Evolutionary conservation across 257 asterid genomes (phyloP).

Genomic region (Penstemon davidsonii): DNA sequence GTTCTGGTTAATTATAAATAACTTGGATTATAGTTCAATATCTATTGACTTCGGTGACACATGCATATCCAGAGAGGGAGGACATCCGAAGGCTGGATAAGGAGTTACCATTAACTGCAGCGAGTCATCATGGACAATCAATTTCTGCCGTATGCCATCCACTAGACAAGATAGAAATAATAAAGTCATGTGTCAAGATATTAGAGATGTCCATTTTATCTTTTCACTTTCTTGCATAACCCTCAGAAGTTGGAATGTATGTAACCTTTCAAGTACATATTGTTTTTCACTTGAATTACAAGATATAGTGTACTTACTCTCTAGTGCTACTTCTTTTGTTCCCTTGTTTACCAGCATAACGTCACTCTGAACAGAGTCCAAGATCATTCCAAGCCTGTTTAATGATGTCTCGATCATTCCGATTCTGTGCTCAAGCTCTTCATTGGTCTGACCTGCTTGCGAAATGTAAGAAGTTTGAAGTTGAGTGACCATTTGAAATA

Average conservation of each 20-base stretch:
- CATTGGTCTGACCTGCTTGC: slow-evolving; percentile 64
- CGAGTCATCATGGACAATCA: slow-evolving; percentile 56
- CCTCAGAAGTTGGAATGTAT: slow-evolving; percentile 10
- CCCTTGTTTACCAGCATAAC: slow-evolving; percentile 85
- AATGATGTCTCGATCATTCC: slow-evolving; percentile 82
- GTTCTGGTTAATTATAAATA: slow-evolving; percentile 44
- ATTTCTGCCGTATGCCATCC: slow-evolving; percentile 68
- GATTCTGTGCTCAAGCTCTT: slow-evolving; percentile 84
- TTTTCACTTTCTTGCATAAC: slow-evolving; percentile 15
- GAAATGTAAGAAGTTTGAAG: slow-evolving; percentile 29
- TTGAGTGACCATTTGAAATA: slow-evolving; percentile 18
- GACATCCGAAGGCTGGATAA: slow-evolving; percentile 28
- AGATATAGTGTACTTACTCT: slow-evolving; percentile 53
- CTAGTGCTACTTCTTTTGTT: slow-evolving; percentile 69
- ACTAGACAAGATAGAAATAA: slow-evolving; percentile 46
- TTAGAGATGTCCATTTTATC: slow-evolving; percentile 2
- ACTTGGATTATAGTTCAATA: slow-evolving; percentile 33
- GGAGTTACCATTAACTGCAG: slow-evolving; percentile 69
- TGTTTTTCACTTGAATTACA: slow-evolving; percentile 8
- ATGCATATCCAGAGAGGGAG: slow-evolving; percentile 24
- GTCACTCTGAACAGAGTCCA: slow-evolving; percentile 90
- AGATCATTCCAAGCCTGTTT: slow-evolving; percentile 72
- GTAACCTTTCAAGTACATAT: slow-evolving; percentile 14
- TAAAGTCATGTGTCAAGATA: not conserved
- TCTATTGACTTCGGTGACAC: slow-evolving; percentile 18